These are phyloP conservation scores for Tuber melanosporum DNA, from an alignment of 495 filamentous ascomycete genomes.

Conservation along the genomic window DNA sequence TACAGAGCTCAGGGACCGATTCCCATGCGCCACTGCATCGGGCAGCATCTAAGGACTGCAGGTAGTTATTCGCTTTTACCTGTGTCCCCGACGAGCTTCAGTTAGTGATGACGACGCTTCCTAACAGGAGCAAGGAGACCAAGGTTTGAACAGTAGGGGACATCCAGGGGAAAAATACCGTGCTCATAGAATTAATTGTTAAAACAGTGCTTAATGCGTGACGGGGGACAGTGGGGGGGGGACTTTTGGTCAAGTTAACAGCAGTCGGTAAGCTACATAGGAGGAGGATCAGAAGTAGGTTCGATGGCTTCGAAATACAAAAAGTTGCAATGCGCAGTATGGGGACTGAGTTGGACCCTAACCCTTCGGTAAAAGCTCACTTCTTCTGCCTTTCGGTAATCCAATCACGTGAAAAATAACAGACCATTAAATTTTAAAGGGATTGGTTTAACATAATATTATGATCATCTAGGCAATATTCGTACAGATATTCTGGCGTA, in stretches of 20 bases:
- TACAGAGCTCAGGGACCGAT: slow-evolving; percentile 74
- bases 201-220: not conserved
- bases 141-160: not conserved
- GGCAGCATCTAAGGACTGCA: slow-evolving; percentile 72
- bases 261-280: not conserved
- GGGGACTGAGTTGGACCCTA: not conserved
- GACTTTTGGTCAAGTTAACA: not conserved
- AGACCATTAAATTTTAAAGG: not conserved
- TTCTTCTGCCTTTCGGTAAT: not conserved
- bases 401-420: not conserved
- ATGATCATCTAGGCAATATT: not conserved
- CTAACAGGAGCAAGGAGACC: slow-evolving; percentile 6
- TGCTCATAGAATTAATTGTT: slow-evolving; percentile 36
- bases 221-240: not conserved
- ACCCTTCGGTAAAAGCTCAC: not conserved
- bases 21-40: slow-evolving; percentile 85
- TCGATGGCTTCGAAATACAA: not conserved
- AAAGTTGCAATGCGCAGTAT: not conserved
- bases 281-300: not conserved
- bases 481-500: not conserved
- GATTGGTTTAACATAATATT: not conserved
- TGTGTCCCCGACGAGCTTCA: slow-evolving; percentile 24
- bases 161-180: slow-evolving; percentile 19
- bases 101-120: slow-evolving; percentile 1
- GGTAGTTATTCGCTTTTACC: slow-evolving; percentile 73